Base-by-base conservation (phyloP, 345 rosid species). In the Carallia pectinifolia region DNA sequence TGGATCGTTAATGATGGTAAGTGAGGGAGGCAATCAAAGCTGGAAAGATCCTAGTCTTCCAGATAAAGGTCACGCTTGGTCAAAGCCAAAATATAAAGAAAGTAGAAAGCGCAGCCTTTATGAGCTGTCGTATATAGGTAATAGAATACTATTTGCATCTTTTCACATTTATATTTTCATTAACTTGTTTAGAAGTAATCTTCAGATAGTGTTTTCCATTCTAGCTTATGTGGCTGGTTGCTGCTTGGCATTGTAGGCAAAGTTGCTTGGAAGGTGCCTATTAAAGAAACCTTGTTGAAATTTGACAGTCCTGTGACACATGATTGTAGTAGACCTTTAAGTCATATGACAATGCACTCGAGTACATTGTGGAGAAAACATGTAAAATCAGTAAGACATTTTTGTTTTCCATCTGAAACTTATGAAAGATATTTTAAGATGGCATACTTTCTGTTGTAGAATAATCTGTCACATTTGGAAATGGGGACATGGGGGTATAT, bases 91-190 rank as follows among this genome's bases (percentile, higher is more conserved):
- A 70, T 48, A 30, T 70, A 82, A 79, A 68, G 79, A 77, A 85
- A 74, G 65, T 66, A 80, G 80, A 33, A 78, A 71, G 34, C 89
- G 83, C 39, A 84, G 85, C 77, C 84, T 86, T 66, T 71, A 72
- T 72, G 86, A 84, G 75, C 66, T 84, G 44, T 68, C 86, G 4
- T 27, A 58, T 31, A 80, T 64, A 82, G 87, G 89, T 84, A 83
- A 58, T 37, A 27, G 53, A 44, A 27, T n/a, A 48, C 12, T 66
- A 6, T 66, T 74, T 29, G 18, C 53, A 54, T 53, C 16, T 30
- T 70, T 55, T 71, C 36, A 59, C 66, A 13, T 64, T 62, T 17
- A 71, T 18, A 29, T 53, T 71, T 12, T 15, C 30, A 1, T 54
- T n/a, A 27, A 47, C 7, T 62, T 54, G 23, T 7, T 23, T 33